These are phyloP conservation scores for Trametes maxima DNA, from an alignment of 768 basidiomycete species.

Conservation along the genomic window DNA sequence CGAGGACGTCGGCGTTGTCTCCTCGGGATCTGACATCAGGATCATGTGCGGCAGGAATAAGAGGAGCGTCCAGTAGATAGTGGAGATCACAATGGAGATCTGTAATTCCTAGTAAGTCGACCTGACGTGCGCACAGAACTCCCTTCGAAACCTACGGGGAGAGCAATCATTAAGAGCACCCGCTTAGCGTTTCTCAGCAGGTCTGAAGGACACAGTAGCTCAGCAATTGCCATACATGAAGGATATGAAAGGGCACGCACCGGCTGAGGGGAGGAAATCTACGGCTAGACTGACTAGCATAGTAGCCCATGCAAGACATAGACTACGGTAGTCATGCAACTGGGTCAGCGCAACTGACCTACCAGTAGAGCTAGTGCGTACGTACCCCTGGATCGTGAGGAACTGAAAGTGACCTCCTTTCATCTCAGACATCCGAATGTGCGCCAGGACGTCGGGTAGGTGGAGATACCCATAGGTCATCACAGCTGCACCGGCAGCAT, in stretches of 20 bases:
- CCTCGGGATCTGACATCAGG: slow-evolving; percentile 35
- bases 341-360: neutral
- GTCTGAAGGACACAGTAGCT: neutral
- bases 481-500: slow-evolving; percentile 34
- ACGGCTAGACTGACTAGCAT: slow-evolving; percentile 42
- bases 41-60: slow-evolving; percentile 60
- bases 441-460: slow-evolving; percentile 24
- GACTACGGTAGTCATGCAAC: slow-evolving; percentile 23
- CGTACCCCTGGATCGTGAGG: slow-evolving; percentile 78
- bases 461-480: slow-evolving; percentile 42
- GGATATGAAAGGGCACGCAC: neutral
- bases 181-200: slow-evolving; percentile 44
- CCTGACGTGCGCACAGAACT: neutral
- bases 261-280: slow-evolving; percentile 42
- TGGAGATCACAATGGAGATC: slow-evolving; percentile 50
- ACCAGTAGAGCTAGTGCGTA: slow-evolving; percentile 4
- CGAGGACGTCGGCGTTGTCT: slow-evolving; percentile 34
- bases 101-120: slow-evolving; percentile 19
- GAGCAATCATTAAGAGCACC: slow-evolving; percentile 57
- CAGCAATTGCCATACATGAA: neutral
- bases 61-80: slow-evolving; percentile 73
- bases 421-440: slow-evolving; percentile 41
- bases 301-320: slow-evolving; percentile 43
- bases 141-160: slow-evolving; percentile 53
- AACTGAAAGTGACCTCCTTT: slow-evolving; percentile 72